Evolutionary conservation across 495 filamentous ascomycete species (phyloP).

Genomic region (Daldinia bambusicola): DNA sequence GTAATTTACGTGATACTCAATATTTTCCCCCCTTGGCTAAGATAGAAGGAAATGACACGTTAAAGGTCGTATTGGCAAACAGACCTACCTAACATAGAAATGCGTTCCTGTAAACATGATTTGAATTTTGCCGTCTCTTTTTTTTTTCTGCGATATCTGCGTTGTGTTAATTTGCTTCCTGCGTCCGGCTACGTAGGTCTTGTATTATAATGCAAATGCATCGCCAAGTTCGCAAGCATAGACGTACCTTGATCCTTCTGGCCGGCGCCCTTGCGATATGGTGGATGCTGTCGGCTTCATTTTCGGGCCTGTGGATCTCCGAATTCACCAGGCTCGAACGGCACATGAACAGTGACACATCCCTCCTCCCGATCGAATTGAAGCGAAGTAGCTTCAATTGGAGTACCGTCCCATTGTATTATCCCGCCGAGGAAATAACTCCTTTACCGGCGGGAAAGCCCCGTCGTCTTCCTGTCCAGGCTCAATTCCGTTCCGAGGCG

Average conservation of each 20-base stretch:
- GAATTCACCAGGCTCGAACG: slow-evolving; percentile 44
- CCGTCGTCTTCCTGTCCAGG: slow-evolving; percentile 73
- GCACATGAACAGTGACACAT: slow-evolving; percentile 47
- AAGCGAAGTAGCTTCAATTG: slow-evolving; percentile 61
- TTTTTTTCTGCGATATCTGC: background rate
- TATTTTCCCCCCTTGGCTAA: slow-evolving; percentile 3
- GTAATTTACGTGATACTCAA: slow-evolving; percentile 1
- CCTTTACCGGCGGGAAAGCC: slow-evolving; percentile 65
- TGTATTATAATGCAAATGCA: slow-evolving; percentile 21
- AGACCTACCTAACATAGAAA: background rate
- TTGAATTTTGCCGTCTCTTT: background rate
- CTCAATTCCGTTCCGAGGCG: slow-evolving; percentile 67
- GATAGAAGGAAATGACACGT: slow-evolving; percentile 3
- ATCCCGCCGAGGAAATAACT: slow-evolving; percentile 66
- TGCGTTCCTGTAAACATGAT: background rate
- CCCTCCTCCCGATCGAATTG: background rate
- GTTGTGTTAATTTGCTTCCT: background rate
- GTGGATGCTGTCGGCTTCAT: slow-evolving; percentile 34
- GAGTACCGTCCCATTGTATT: slow-evolving; percentile 66
- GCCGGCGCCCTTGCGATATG: slow-evolving; percentile 31
- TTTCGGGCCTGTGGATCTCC: slow-evolving; percentile 19
- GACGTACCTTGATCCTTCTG: slow-evolving; percentile 21
- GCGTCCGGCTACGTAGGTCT: background rate
- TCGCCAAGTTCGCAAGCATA: slow-evolving; percentile 11
- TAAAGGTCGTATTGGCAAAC: background rate